Evolutionary conservation across 2,329 filamentous ascomycete genomes (phyloP).

Genomic region (Botryosphaeria agaves): DNA sequence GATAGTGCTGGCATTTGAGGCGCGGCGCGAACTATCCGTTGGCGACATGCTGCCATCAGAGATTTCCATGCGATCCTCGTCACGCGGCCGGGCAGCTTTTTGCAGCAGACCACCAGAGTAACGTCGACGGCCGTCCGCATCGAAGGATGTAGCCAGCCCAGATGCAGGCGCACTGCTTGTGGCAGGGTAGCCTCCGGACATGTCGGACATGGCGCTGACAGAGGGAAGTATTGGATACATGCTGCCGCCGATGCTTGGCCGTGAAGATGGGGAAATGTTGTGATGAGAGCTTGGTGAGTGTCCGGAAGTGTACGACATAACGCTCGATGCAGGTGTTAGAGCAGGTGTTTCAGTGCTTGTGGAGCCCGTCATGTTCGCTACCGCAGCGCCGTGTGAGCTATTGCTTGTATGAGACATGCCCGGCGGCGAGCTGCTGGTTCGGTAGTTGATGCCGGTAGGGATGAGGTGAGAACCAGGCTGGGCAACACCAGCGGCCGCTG

Average conservation of each 20-base stretch:
- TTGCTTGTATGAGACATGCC: too few species aligned
- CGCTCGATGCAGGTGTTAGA: conserved; percentile 58
- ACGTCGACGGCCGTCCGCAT: conserved; percentile 40
- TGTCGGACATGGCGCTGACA: conserved; percentile 46
- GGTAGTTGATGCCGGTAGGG: conserved; percentile 35
- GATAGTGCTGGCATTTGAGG: conserved; percentile 10
- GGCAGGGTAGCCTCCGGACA: conserved; percentile 38
- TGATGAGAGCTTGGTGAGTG: conserved; percentile 50
- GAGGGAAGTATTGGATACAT: conserved; percentile 64
- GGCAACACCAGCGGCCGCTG: conserved; percentile 61
- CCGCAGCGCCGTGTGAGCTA: too few species aligned
- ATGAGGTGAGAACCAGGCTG: conserved; percentile 54
- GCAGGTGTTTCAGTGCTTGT: conserved; percentile 54
- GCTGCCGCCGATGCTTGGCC: conserved; percentile 34
- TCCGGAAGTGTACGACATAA: conserved; percentile 59
- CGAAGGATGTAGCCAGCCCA: conserved; percentile 48
- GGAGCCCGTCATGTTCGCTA: too few species aligned
- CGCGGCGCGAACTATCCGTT: conserved; percentile 14
- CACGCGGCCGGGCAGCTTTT: conserved; percentile 17
- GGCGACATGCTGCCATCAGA: conserved; percentile 16
- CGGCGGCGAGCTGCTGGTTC: conserved; percentile 40
- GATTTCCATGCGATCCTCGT: conserved; percentile 21
- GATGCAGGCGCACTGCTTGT: conserved; percentile 51
- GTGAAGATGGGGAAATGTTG: conserved; percentile 48
- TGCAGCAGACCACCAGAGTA: conserved; percentile 45